These are phyloP conservation scores for Rubia peregrina DNA, from an alignment of 305 asterid species.

Conservation along the genomic window DNA sequence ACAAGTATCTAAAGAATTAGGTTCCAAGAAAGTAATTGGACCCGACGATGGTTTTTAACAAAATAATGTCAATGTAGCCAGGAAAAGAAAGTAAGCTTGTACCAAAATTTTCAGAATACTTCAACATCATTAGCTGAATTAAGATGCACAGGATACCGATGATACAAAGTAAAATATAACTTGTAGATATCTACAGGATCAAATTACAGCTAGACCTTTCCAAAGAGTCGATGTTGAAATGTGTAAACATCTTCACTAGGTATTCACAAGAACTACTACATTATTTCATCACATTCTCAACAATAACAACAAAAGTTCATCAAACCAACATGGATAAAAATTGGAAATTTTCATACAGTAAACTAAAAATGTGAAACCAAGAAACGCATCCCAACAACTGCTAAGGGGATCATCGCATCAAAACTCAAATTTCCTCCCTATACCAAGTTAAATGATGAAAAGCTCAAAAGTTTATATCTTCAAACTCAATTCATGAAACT, in stretches of 20 bases:
- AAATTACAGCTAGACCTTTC: constrained; percentile 51
- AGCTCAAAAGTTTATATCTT: neutral
- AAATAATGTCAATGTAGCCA: neutral
- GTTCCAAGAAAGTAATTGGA: neutral
- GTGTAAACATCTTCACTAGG: constrained; percentile 74
- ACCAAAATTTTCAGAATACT: neutral
- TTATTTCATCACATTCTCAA: neutral
- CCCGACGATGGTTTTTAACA: neutral
- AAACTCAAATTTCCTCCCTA: neutral
- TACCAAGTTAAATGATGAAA: neutral
- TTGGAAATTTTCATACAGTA: neutral
- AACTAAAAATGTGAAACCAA: neutral
- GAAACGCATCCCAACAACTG: neutral
- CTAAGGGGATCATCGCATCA: neutral
- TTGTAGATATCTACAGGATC: neutral
- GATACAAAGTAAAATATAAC: neutral
- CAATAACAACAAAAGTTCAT: neutral
- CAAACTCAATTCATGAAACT: neutral
- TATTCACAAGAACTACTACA: neutral
- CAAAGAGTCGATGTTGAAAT: constrained; percentile 80
- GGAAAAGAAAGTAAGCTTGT: neutral
- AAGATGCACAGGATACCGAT: neutral
- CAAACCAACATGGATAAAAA: too few relatives aligned
- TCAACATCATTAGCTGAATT: neutral
- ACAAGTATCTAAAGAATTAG: neutral